A percentile compares a stretch with the other conserved stretches of the same genome.
phyloP scores from a whole-genome alignment of 495 filamentous ascomycete genomes.

The Hypoxylon fuscum region DNA sequence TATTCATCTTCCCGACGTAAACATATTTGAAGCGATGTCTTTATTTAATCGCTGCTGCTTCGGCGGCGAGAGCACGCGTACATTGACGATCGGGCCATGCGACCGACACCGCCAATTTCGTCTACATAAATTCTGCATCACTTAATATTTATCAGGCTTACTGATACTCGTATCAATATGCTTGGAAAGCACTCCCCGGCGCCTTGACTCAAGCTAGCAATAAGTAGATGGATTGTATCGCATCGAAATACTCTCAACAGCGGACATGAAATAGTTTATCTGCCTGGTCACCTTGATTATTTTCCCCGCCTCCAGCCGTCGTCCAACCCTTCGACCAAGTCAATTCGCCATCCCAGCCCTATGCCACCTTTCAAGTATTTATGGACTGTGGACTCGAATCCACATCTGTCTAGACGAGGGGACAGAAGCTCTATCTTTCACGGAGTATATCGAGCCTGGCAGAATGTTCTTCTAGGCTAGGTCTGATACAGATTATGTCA shows the following conservation, averaged over 20 bases:
- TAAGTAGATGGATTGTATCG: neutral
- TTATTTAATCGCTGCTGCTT: neutral
- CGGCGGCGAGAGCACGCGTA: neutral
- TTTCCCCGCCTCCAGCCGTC: slow-evolving; percentile 3
- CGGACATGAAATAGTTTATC: slow-evolving; percentile 1
- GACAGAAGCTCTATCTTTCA: slow-evolving; percentile 2
- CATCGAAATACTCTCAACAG: neutral
- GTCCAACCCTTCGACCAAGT: neutral
- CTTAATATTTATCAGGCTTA: slow-evolving; percentile 7
- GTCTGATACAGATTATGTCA: slow-evolving; percentile 1
- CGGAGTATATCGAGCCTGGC: slow-evolving; percentile 4
- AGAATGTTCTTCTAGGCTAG: neutral
- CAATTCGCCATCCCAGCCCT: slow-evolving; percentile 1
- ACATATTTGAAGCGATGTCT: neutral
- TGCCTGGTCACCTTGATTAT: neutral
- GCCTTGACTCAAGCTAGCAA: neutral
- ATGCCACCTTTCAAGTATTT: no score
- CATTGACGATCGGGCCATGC: slow-evolving; percentile 1
- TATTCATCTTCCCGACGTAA: neutral
- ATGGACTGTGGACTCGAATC: no score
- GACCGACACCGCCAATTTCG: slow-evolving; percentile 24
- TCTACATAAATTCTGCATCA: slow-evolving; percentile 12
- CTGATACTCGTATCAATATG: neutral
- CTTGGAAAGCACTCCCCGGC: neutral
- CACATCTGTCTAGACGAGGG: no score